Percentiles rank a stretch among this genome's conserved stretches.
These are phyloP conservation scores for Boletus vinaceobasis DNA, from an alignment of 768 basidiomycete species.

Conservation along the genomic window DNA sequence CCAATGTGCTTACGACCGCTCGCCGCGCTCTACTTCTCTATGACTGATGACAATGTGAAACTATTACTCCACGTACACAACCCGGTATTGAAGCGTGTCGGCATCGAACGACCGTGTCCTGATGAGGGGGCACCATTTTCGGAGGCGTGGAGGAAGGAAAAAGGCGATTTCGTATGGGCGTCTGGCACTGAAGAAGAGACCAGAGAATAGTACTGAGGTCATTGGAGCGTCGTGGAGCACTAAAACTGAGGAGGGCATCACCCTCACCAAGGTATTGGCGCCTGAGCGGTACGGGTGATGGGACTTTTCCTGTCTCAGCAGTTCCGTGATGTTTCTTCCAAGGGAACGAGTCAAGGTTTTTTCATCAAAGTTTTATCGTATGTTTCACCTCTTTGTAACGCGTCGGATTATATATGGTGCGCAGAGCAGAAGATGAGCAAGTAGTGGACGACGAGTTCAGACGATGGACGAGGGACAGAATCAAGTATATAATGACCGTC, in stretches of 20 bases:
- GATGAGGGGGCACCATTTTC: conserved; percentile 45
- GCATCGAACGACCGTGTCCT: conserved; percentile 36
- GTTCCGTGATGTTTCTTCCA: not conserved
- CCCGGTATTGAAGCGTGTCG: conserved; percentile 44
- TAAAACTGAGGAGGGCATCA: conserved; percentile 39
- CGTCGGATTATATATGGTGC: not conserved
- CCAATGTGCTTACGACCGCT: conserved; percentile 48
- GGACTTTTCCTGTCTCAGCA: not conserved
- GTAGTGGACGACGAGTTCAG: no score
- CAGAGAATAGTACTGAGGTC: conserved; percentile 44
- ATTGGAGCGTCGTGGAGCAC: conserved; percentile 53
- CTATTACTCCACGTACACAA: conserved; percentile 45
- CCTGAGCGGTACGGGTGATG: not conserved
- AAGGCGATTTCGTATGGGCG: conserved; percentile 52
- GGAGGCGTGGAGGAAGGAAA: conserved; percentile 47
- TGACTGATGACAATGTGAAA: conserved; percentile 48
- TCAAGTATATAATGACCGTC: no score
- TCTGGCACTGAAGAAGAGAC: conserved; percentile 37
- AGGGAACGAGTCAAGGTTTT: not conserved
- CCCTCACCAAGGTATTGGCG: not conserved
- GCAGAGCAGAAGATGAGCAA: no score
- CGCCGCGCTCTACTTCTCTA: conserved; percentile 54
- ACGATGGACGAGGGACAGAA: no score
- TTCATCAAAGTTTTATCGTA: not conserved
- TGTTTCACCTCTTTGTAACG: not conserved